Evolutionary conservation across 2,329 filamentous ascomycete species (phyloP).

Genomic region (Ophidiomyces ophidiicola): DNA sequence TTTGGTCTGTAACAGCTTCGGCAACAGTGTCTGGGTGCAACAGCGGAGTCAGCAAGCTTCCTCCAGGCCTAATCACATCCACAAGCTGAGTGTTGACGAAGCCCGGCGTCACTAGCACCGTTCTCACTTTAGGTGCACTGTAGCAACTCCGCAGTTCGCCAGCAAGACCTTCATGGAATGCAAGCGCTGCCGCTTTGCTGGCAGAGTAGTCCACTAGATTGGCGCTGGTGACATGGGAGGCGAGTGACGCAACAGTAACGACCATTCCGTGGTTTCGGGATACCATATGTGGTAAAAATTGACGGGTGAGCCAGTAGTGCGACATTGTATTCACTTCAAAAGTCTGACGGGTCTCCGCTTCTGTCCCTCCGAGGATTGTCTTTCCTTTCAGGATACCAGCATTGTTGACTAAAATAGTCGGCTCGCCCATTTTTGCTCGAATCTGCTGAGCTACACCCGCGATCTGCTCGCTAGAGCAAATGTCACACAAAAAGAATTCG

Average conservation of each 20-base stretch:
- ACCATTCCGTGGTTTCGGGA: conserved; percentile 56
- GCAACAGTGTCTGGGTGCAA: conserved; percentile 53
- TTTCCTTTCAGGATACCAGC: conserved; percentile 52
- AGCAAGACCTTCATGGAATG: conserved; percentile 55
- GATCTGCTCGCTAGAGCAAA: conserved; percentile 48
- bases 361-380: conserved; percentile 46
- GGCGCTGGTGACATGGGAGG: conserved; percentile 49
- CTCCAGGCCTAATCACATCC: conserved; percentile 41
- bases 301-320: conserved; percentile 54
- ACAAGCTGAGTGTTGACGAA: conserved; percentile 53
- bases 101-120: conserved; percentile 52
- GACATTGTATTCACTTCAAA: conserved; percentile 60
- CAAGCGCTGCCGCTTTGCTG: conserved; percentile 53
- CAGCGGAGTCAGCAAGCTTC: conserved; percentile 41
- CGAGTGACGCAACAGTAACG: conserved; percentile 55
- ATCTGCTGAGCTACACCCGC: conserved; percentile 42
- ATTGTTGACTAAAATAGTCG: conserved; percentile 62
- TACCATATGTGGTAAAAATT: conserved; percentile 57
- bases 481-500: conserved; percentile 58
- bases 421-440: conserved; percentile 41
- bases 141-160: conserved; percentile 49
- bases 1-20: conserved; percentile 49
- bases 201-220: conserved; percentile 57
- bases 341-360: conserved; percentile 50
- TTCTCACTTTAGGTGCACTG: conserved; percentile 51